A percentile compares a stretch with the other conserved stretches of the same genome.
These are phyloP conservation scores for Suillus occidentalis DNA, from an alignment of 768 basidiomycete species.

Conservation along the genomic window DNA sequence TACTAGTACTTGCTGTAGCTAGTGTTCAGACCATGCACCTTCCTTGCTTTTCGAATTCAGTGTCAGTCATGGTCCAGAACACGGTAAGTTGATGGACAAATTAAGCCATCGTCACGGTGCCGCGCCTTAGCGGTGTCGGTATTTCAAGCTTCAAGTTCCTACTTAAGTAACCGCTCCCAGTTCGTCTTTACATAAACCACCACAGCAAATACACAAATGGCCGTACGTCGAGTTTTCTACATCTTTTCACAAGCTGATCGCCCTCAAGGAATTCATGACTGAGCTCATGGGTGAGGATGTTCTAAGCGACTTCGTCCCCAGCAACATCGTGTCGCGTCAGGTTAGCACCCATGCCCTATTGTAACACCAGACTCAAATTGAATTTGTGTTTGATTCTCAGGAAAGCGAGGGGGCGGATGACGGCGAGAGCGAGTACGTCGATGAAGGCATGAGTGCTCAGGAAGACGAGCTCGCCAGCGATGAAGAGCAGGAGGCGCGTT, in stretches of 20 bases:
- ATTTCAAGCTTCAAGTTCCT: background rate
- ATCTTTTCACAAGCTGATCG: background rate
- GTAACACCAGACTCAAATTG: constrained; percentile 9
- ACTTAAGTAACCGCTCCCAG: background rate
- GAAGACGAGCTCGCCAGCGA: constrained; percentile 67
- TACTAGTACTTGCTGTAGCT: background rate
- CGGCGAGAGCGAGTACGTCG: constrained; percentile 67
- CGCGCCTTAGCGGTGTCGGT: background rate
- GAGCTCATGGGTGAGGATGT: constrained; percentile 67
- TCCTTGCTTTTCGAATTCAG: background rate
- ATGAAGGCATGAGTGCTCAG: constrained; percentile 52
- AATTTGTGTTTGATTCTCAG: constrained; percentile 36
- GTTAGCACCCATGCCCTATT: constrained; percentile 38
- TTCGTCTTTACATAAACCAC: constrained; percentile 14
- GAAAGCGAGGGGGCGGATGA: constrained; percentile 71
- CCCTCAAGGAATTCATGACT: constrained; percentile 14
- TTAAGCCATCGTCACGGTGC: background rate
- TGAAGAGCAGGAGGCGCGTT: constrained; percentile 38
- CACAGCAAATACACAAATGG: constrained; percentile 18
- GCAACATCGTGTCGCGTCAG: constrained; percentile 88
- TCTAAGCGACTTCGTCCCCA: constrained; percentile 87
- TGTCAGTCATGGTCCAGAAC: background rate
- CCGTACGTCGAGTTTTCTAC: constrained; percentile 16
- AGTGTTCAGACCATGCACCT: background rate
- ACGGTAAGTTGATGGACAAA: background rate